Base-by-base conservation (phyloP, 345 rosid genomes). In the Kernera saxatilis region DNA sequence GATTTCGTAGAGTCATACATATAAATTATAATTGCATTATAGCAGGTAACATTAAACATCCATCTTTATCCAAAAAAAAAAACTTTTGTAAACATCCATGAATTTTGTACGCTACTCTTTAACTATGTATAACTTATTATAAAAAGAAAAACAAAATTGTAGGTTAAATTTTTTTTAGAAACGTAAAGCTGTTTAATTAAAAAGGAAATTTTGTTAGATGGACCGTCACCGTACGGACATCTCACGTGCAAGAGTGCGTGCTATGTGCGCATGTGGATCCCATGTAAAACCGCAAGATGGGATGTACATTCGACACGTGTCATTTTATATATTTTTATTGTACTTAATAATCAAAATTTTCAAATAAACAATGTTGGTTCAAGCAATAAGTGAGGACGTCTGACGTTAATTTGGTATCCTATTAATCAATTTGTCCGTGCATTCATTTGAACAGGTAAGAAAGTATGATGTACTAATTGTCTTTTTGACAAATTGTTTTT, bases 211-310 rank as follows among this genome's bases (percentile, higher is more conserved):
- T 45, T 19, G 61, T 39, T 17, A 22, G 63, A 51, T 44, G 70
- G 56, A 63, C 43, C 57, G 51, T 57, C 66, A 37, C 10, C 29
- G 78, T 74, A 74, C 78, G 72, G 68, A 74, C 72, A 67, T 29
- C 37, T 49, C 78, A 74, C 77, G 77, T 57, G 72, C 67, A 74
- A 66, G 67, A 57, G 67, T 66, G 58, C 51, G 57, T 45, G 71
- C 50, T 33, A 7, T 26, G 60, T 65, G 37, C n/a, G 53, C 77
- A 73, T 73, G 77, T 74, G 72, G 77, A 74, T 52, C 46, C 78
- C 66, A 27, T 27, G 36, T 45, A 18, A 25, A 73, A 9, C 41
- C 5, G 7, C 25, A 2, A 66, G 6, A 58, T 67, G 10, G 26
- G 29, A 30, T 67, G 22, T 22, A 14, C 5, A 17, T 10, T 29